Evolutionary conservation across 2,329 filamentous ascomycete species (phyloP).

Genomic region (Juglanconis sp.): DNA sequence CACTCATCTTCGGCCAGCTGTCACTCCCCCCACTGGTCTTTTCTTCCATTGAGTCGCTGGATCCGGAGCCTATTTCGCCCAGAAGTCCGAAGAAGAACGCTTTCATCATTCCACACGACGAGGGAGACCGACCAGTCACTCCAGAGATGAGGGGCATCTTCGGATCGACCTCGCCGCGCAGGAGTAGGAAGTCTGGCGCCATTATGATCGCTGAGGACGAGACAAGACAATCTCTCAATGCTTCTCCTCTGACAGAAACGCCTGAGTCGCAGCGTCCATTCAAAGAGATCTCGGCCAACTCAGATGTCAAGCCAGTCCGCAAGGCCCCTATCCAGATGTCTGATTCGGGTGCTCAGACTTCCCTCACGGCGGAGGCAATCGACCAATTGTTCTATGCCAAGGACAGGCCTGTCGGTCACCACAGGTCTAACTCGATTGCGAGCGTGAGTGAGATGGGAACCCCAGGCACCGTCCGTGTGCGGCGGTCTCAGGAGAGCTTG

Average conservation of each 20-base stretch:
- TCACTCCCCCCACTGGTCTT: conserved; percentile 34
- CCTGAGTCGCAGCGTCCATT: conserved; percentile 58
- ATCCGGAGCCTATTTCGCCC: conserved; percentile 43
- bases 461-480: conserved; percentile 38
- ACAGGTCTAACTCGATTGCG: conserved; percentile 34
- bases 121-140: conserved; percentile 24
- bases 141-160: conserved; percentile 7
- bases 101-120: conserved; percentile 53
- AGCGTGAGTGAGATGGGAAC: conserved; percentile 24
- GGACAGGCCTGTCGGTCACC: conserved; percentile 26
- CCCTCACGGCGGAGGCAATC: conserved; percentile 77
- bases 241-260: conserved; percentile 39
- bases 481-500: conserved; percentile 48
- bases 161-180: conserved; percentile 38
- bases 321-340: conserved; percentile 44
- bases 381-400: conserved; percentile 69
- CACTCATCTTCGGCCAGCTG: background rate
- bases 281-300: conserved; percentile 61
- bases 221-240: conserved; percentile 51
- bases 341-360: conserved; percentile 78
- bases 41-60: conserved; percentile 43
- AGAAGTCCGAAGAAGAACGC: conserved; percentile 53
- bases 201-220: conserved; percentile 63
- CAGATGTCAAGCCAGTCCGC: conserved; percentile 36
- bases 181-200: conserved; percentile 33